phyloP scores from a whole-genome alignment of 2,329 filamentous ascomycete species.

The Colletotrichum noveboracense region DNA sequence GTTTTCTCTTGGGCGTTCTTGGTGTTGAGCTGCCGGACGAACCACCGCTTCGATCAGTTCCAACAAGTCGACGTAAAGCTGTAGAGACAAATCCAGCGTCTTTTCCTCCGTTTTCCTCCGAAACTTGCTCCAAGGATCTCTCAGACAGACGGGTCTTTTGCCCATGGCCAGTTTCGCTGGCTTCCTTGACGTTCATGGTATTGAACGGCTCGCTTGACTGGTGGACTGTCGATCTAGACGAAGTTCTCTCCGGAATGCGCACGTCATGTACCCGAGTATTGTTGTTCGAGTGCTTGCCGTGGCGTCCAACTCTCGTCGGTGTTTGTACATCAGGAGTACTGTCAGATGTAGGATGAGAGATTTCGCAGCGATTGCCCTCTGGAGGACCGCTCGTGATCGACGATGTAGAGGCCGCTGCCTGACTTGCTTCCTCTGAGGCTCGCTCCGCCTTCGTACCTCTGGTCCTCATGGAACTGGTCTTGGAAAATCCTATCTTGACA shows the following conservation, averaged over 20 bases:
- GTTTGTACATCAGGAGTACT: neutral
- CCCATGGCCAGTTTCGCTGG: neutral
- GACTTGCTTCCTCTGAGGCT: neutral
- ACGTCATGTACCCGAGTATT: conserved; percentile 26
- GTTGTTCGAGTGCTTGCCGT: neutral
- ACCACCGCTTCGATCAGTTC: neutral
- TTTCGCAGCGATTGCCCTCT: neutral
- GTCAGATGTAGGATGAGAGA: neutral
- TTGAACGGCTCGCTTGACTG: neutral
- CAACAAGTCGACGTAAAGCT: conserved; percentile 3
- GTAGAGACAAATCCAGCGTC: neutral
- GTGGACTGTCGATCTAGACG: conserved; percentile 24
- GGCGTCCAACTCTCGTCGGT: neutral
- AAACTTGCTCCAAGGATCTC: neutral
- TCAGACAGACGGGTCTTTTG: neutral
- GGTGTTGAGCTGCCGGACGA: neutral
- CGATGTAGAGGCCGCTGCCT: neutral
- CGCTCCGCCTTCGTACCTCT: neutral
- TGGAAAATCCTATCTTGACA: neutral
- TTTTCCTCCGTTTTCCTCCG: neutral
- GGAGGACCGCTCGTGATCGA: neutral
- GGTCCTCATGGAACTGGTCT: neutral
- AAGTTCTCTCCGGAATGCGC: conserved; percentile 31
- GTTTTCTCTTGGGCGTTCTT: neutral
- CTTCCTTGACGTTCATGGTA: neutral